Evolutionary conservation across 352 stramenopile species (phyloP), one percentile per base, ranked within the genome.

Genomic region (Poterioochromonas sp.): DNA sequence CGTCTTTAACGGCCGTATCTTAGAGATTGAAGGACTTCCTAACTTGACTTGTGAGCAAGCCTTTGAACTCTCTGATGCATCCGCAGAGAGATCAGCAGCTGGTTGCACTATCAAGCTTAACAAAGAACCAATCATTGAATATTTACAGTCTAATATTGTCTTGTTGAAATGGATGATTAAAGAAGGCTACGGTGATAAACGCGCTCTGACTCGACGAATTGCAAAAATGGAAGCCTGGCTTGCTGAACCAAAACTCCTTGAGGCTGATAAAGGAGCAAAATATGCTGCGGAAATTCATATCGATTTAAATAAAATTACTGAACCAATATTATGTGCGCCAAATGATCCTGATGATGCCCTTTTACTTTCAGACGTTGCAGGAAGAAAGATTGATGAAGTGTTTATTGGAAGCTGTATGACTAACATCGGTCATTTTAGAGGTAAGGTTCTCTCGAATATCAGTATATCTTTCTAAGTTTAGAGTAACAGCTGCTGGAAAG

Each of bases 91-190:
- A 60, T 89, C 83, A 76, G 88, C 88, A 70, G 88, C 88, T 58
- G 88, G 88, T 68, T 93, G 88, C 79, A 91, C 88, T 41, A 93
- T 93, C 81, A 87, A 92, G 77, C 79, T 93, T 26, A 83, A 91
- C 84, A 86, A 90, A 82, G 88, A 91, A 80, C 87, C 88, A 29
- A 90, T 93, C 69, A 88, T 90, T 76, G 88, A 93, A 79, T 93
- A 93, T 76, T 76, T 93, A 26, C 83, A 88, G 62, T 88, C 82
- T 1, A 93, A 93, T 80, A 82, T 93, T 74, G 86, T 90, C 77
- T 89, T 93, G 85, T 85, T 93, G 63, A 91, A 92, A 78, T 93
- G 88, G 88, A 93, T 93, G 88, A 92, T 93, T 83, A 80, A 83
- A 11, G 87, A 93, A 82, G 88, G 88, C 76, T 93, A 93, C 71